phyloP scores from a whole-genome alignment of 1,284 basidiomycete species.

The Rhodotorula sp. region DNA sequence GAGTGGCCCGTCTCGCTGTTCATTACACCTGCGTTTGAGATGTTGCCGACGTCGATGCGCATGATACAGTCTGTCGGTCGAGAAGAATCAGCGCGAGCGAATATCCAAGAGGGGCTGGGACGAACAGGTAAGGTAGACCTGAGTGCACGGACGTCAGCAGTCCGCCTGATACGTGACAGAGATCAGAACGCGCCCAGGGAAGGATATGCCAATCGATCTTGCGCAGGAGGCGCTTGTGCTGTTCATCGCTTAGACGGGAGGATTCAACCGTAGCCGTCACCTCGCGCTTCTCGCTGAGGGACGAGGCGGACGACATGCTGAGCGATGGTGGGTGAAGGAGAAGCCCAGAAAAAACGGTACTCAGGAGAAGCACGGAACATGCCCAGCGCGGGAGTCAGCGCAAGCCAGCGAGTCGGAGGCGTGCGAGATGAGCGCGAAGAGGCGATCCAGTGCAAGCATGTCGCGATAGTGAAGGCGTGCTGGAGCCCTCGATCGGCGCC shows the following conservation, averaged over 20 bases:
- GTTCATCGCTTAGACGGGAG: not conserved
- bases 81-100: no score
- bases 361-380: not conserved
- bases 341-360: not conserved
- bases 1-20: conserved; percentile 15
- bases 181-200: not conserved
- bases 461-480: not conserved
- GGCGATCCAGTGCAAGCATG: not conserved
- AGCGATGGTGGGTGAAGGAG: no score
- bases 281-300: not conserved
- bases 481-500: not conserved
- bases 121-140: not conserved
- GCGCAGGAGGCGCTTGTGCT: conserved; percentile 1
- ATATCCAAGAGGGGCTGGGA: not conserved
- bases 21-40: not conserved
- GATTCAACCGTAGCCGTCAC: not conserved
- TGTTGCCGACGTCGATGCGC: conserved; percentile 4
- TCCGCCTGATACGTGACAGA: not conserved
- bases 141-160: not conserved
- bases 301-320: not conserved
- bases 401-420: not conserved
- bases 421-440: not conserved
- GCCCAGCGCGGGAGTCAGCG: not conserved
- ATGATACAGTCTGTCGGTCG: conserved; percentile 1
- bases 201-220: conserved; percentile 2